Evolutionary conservation across 208 protist genomes (phyloP).

Genomic region (Lotmaria passim): DNA sequence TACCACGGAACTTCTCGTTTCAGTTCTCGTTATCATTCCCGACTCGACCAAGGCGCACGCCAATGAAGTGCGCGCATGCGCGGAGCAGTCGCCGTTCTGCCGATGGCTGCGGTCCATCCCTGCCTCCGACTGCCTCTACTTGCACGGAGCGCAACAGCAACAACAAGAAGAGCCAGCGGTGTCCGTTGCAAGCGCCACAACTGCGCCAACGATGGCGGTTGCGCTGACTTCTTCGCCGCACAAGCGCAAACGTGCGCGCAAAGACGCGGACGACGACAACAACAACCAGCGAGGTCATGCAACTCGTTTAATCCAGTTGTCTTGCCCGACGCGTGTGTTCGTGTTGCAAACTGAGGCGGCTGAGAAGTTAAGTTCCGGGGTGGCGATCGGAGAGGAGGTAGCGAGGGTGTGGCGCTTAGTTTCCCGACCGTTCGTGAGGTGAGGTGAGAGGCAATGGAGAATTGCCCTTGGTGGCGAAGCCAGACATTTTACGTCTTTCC

Average conservation of each 20-base stretch:
- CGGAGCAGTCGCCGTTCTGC: constrained; percentile 41
- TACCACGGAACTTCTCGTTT: constrained; percentile 15
- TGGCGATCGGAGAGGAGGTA: constrained; percentile 7
- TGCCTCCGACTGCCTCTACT: constrained; percentile 27
- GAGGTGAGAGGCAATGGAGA: too few relatives aligned
- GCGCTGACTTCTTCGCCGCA: too few relatives aligned
- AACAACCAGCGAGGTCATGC: neutral
- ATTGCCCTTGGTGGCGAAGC: too few relatives aligned
- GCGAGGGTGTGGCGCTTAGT: constrained; percentile 15
- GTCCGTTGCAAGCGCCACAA: neutral
- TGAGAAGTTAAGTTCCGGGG: constrained; percentile 23
- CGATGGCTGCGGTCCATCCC: constrained; percentile 33
- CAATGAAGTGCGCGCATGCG: constrained; percentile 21
- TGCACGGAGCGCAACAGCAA: constrained; percentile 39
- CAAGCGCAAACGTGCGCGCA: neutral
- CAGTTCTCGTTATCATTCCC: constrained; percentile 44
- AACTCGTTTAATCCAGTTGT: constrained; percentile 29
- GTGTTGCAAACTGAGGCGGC: constrained; percentile 42
- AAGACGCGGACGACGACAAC: neutral
- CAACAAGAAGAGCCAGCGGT: constrained; percentile 3
- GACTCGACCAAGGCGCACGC: constrained; percentile 41
- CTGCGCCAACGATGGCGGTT: too few relatives aligned
- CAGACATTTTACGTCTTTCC: too few relatives aligned
- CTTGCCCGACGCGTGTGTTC: constrained; percentile 43
- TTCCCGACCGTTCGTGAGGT: too few relatives aligned